Evolutionary conservation across 2,329 filamentous ascomycete genomes (phyloP), one percentile per base, ranked within the genome.

Genomic region (Fusarium sp.): DNA sequence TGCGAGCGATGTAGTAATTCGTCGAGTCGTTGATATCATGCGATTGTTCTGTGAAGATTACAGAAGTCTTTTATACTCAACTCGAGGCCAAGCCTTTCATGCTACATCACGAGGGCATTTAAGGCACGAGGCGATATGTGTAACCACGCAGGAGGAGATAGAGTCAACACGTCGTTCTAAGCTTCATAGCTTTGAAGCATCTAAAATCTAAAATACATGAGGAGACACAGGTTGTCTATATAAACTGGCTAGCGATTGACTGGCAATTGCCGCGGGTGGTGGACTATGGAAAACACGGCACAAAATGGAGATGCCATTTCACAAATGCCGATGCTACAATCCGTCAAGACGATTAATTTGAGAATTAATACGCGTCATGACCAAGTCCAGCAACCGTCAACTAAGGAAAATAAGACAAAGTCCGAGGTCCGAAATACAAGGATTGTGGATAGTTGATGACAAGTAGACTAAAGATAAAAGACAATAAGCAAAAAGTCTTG

Each of bases 401-500:
- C 6, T 22, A 48, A 36, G 42, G 61, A 15, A 49, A 54, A 24
- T 9, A 34, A 48, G 31, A 36, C 3, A 54, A 65, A 64, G 45
- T 22, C 53, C 62, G 53, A 60, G 14, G 38, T 11, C 45, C 44
- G 28, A 38, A 17, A 38, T 24, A 28, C 11, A 9, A 24, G 48
- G 31, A 53, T 33, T 34, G 31, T 17, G 18, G 10, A n/a, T 17
- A 36, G 38, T 59, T 59, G 31, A 69, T 55, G 66, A 70, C 62
- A 58, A 63, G 57, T 52, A 45, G 52, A 67, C 59, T 64, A 42
- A 34, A 42, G 20, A 42, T 52, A 52, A 39, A 42, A 52, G 45
- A 28, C 34, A 61, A 43, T 48, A 66, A 52, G 14, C 26, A 31
- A 50, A 64, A 55, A 68, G 65, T 68, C 54, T 58, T 69, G 66